phyloP scores from a whole-genome alignment of 805 yeast species.

The Teunomyces stri region DNA sequence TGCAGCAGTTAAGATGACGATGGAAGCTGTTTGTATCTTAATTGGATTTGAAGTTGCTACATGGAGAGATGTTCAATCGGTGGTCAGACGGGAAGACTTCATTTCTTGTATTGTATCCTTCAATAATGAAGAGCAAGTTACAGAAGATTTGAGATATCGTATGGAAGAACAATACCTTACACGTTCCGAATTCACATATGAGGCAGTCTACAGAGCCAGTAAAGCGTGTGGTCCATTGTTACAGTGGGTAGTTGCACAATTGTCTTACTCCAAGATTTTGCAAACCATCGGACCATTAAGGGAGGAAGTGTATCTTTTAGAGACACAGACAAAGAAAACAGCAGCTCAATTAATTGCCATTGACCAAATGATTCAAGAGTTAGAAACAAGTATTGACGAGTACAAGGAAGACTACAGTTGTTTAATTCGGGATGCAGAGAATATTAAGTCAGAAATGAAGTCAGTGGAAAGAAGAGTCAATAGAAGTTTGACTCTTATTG shows the following conservation, averaged over 20 bases:
- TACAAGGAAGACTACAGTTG: conserved; percentile 69
- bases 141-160: conserved; percentile 47
- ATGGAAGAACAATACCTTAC: conserved; percentile 64
- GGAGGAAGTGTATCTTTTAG: conserved; percentile 60
- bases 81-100: conserved; percentile 84
- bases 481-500: conserved; percentile 62
- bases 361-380: conserved; percentile 75
- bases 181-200: conserved; percentile 63
- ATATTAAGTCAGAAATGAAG: conserved; percentile 67
- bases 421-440: conserved; percentile 76
- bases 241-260: conserved; percentile 88
- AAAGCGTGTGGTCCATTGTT: conserved; percentile 92
- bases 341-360: conserved; percentile 71
- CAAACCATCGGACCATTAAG: conserved; percentile 73
- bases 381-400: conserved; percentile 62
- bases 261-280: conserved; percentile 69
- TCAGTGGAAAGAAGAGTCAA: conserved; percentile 57
- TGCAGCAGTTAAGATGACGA: conserved; percentile 72
- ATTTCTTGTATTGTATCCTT: conserved; percentile 77
- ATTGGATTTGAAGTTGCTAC: conserved; percentile 62
- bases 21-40: conserved; percentile 86
- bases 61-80: conserved; percentile 83
- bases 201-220: conserved; percentile 81
- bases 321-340: conserved; percentile 58
- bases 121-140: conserved; percentile 59